phyloP scores from a whole-genome alignment of 495 filamentous ascomycete species.

The Neurospora hispaniola region DNA sequence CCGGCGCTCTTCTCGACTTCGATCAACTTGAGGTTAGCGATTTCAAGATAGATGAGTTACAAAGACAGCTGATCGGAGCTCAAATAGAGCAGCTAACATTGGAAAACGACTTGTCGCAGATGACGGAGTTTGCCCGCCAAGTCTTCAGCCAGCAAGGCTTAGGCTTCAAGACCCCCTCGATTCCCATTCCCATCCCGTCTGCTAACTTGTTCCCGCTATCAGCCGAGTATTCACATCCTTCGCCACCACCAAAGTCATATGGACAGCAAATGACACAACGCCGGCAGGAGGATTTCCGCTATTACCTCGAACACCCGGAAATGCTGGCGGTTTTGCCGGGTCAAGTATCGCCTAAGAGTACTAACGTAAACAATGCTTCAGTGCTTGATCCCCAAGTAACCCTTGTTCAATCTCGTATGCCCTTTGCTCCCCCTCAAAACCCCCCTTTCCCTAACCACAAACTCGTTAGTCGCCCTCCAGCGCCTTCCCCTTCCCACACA shows the following conservation, averaged over 20 bases:
- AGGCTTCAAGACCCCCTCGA: background rate
- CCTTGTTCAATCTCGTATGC: background rate
- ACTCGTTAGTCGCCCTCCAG: too few relatives aligned
- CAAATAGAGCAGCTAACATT: background rate
- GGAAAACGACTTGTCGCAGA: background rate
- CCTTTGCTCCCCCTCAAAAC: background rate
- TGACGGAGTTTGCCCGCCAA: background rate
- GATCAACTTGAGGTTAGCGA: background rate
- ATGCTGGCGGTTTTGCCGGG: background rate
- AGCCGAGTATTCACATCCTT: background rate
- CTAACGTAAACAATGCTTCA: background rate
- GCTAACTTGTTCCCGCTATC: background rate
- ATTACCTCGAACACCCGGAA: background rate
- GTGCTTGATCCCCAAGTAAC: background rate
- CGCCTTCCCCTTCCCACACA: too few relatives aligned
- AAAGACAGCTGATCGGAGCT: background rate
- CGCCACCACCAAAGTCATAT: background rate
- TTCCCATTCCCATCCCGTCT: background rate
- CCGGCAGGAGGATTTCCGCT: background rate
- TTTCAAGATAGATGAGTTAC: background rate
- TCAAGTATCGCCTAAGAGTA: background rate
- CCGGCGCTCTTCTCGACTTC: background rate
- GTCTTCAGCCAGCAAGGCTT: background rate
- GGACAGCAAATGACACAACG: background rate
- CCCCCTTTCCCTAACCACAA: background rate